Evolutionary conservation across 2,329 filamentous ascomycete species (phyloP).

Genomic region (Fusarium sp.): DNA sequence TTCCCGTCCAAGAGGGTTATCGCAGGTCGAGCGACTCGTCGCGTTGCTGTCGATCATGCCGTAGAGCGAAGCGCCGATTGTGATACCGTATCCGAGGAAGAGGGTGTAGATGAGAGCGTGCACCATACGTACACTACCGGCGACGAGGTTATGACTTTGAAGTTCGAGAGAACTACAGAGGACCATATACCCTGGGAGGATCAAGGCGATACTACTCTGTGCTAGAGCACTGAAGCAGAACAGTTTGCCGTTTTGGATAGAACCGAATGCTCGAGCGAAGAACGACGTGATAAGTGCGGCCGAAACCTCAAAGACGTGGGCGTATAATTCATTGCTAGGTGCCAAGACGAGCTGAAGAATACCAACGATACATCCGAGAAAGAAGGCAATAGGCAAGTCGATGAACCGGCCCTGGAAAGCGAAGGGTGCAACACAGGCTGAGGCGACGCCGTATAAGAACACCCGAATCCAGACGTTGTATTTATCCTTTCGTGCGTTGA

Average conservation of each 20-base stretch:
- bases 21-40: constrained; percentile 55
- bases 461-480: constrained; percentile 66
- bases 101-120: constrained; percentile 80
- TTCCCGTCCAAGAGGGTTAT: constrained; percentile 53
- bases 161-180: constrained; percentile 67
- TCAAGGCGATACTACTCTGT: constrained; percentile 79
- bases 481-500: constrained; percentile 57
- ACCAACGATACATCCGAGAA: constrained; percentile 79
- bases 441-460: constrained; percentile 78
- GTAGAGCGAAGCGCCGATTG: constrained; percentile 73
- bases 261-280: constrained; percentile 73
- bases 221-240: constrained; percentile 79
- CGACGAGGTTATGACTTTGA: constrained; percentile 74
- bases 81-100: constrained; percentile 78
- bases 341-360: constrained; percentile 78
- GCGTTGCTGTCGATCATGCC: constrained; percentile 69
- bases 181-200: constrained; percentile 69
- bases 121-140: constrained; percentile 78
- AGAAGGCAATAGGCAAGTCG: constrained; percentile 80
- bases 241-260: constrained; percentile 64
- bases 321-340: constrained; percentile 76
- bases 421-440: constrained; percentile 79
- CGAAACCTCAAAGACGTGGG: constrained; percentile 61
- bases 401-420: constrained; percentile 80
- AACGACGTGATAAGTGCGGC: constrained; percentile 74